phyloP scores from a whole-genome alignment of 1,284 basidiomycete genomes.

The Melampsora medusae region DNA sequence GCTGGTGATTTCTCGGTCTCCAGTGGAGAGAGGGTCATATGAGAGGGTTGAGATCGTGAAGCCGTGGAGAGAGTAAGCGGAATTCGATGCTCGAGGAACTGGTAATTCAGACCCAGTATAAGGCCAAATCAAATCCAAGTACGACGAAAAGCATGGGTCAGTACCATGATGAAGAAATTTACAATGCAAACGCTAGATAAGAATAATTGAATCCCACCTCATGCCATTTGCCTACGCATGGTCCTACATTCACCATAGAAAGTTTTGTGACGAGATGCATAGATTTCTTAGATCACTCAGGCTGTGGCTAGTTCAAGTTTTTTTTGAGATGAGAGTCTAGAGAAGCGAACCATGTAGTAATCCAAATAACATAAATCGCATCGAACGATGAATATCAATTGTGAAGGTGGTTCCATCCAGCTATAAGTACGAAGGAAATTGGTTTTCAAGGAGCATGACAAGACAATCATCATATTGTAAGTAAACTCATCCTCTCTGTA shows the following conservation, averaged over 20 bases:
- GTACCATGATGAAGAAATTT: not conserved
- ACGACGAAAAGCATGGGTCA: not conserved
- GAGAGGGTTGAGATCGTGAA: not conserved
- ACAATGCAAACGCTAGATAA: not conserved
- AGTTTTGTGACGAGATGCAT: not conserved
- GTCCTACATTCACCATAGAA: conserved; percentile 16
- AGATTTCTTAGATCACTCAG: not conserved
- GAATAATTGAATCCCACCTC: conserved; percentile 4
- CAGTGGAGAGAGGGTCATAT: not conserved
- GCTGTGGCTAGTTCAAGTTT: too few relatives aligned
- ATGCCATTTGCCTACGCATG: conserved; percentile 42
- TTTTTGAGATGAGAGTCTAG: not conserved
- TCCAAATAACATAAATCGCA: conserved; percentile 28
- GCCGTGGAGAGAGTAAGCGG: not conserved
- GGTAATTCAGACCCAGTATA: too few relatives aligned
- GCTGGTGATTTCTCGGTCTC: conserved; percentile 18
- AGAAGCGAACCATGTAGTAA: conserved; percentile 22
- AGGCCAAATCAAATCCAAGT: not conserved
- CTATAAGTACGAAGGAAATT: not conserved
- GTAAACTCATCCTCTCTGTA: too few relatives aligned
- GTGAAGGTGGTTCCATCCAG: conserved; percentile 9
- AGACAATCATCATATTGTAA: too few relatives aligned
- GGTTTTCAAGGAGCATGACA: too few relatives aligned
- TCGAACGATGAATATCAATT: conserved; percentile 10
- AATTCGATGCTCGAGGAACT: conserved; percentile 20